Base-by-base conservation (phyloP, 2,329 filamentous ascomycete species). In the Aspergillus aculeatinus region DNA sequence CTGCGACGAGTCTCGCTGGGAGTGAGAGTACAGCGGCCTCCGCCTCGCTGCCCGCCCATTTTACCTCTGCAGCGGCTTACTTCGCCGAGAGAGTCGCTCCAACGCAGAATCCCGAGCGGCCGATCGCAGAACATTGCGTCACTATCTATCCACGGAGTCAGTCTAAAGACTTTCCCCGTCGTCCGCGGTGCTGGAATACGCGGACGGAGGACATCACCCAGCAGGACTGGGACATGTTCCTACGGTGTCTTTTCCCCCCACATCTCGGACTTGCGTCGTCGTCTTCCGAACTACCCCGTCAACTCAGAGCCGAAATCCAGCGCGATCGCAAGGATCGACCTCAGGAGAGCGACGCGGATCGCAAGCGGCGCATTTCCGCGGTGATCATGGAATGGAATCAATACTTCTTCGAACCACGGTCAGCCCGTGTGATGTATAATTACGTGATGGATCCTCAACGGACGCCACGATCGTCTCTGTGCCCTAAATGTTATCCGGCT, bases 351-450 rank as follows among this genome's bases (percentile, higher is more conserved):
- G 76, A 77, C 52, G 74, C 76, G 27, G 70, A 78, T 58, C 73
- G 77, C n/a, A 66, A 61, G 52, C 66, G 67, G 19, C 74, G 76
- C 19, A 74, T 80, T 33, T 59, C 71, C 10, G 73, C 76, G 2
- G 77, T 79, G 14, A 69, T 78, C 44, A 67, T 67, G 5, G 78
- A 80, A 63, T 80, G 78, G 78, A 80, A 80, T 60, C 66, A 73
- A 50, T 71, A 68, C 42, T 80, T 80, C 54, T 80, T 80, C 51
- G 68, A 67, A 14, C 73, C 70, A 9, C 74, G 77, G 48, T 72
- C 68, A 16, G 68, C 72, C 23, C 67, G 66, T 3, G 69, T 80
- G 35, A 63, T 68, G 7, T 74, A 70, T 67, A 64, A 69, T 21
- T 78, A 77, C 64, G 70, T 75, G 16, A 68, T 68, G 2, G 69